Base-by-base conservation (phyloP, 1,284 basidiomycete species). In the Fomitopsis schrenkii region DNA sequence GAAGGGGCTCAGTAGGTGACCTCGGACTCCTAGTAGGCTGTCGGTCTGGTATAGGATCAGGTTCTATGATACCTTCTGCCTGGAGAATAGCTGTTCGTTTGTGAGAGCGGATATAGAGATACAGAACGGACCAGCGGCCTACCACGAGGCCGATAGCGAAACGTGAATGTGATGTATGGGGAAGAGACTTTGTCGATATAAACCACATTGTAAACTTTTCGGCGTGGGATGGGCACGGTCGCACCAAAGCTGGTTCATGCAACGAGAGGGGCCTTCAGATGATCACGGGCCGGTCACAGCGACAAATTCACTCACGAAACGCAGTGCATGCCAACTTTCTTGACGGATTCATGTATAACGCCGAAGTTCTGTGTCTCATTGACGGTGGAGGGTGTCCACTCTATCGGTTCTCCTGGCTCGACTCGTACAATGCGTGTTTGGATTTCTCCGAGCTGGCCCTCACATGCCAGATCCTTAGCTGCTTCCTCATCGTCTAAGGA, bases 241-340 rank as follows among this genome's bases (percentile, higher is more conserved):
- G 38, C 38, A 12, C 38, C 38, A 15, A 40, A 40, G 1, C 38
- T 40, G 5, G 8, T 4, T 40, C 12, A 40, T 8, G 30, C 5
- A 33, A 33, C 30, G 30, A 33, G 30, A 33, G 30, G 5, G 14
- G 38, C 38, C 38, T 8, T 40, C 38, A 33, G 30, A 40, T 40
- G 9, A 8, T 40, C 38, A 3, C 38, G 9, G 12, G 3, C 1
- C 9, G 3, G 38, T 3, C 5, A 40, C 12, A 12, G 12, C 12
- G 12, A 15, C 38, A 15, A 40, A 19, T 12, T 1, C 22, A 46
- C 45, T 28, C 54, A 67, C 66, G 63, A 59, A 5, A 67, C 62
- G 30, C 66, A 64, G 46, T 67, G 66, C n/a, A 61, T 46, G 19
- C 66, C 66, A 10, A 57, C 66, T 48, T 69, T 69, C 65, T 69